Evolutionary conservation across 305 asterid species (phyloP), one percentile per base, ranked within the genome.

Genomic region (Caryopteris hybrid): DNA sequence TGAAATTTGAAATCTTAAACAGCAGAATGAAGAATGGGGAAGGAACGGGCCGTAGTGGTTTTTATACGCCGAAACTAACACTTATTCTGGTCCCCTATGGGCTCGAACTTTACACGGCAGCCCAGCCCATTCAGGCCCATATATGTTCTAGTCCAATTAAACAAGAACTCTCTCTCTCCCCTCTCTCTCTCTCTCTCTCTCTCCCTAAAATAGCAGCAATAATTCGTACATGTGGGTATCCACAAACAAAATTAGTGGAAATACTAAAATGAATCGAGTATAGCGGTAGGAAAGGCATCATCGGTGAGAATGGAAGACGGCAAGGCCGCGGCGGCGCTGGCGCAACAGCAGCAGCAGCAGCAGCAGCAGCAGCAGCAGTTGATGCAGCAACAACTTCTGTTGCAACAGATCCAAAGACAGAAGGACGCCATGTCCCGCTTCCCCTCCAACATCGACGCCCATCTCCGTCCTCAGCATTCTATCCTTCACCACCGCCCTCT

Each of bases 371-470:
- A 76, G 72, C 86, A 80, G 64, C 79, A 67, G 33, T 36, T 73
- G 79, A 83, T 83, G 78, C 84, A 84, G 74, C 87, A 79, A 25
- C 64, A 76, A 6, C 75, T 78, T 14, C 58, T 87, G 43, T 48
- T 85, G 61, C 90, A 83, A 46, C 92, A 77, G 77, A 65, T 81
- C 76, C 86, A 81, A 53, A 64, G 86, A 33, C 86, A 70, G 71
- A 75, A 76, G 70, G 86, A 81, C 33, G 86, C 81, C 43, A 76
- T 81, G 36, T 73, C 81, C 8, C 79, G 84, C 10, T 81, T 81
- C 74, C 86, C 86, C 31, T 78, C 84, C 62, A 81, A 81, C 75
- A 81, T 81, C 76, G 86, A 81, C 76, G 83, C 75, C 23, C 86
- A 78, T 78, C 86, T 81, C 78, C 86, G 84, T 39, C 83, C 83